phyloP scores from a whole-genome alignment of 148 eudicot species.

The Rhododendron ferrugineum region DNA sequence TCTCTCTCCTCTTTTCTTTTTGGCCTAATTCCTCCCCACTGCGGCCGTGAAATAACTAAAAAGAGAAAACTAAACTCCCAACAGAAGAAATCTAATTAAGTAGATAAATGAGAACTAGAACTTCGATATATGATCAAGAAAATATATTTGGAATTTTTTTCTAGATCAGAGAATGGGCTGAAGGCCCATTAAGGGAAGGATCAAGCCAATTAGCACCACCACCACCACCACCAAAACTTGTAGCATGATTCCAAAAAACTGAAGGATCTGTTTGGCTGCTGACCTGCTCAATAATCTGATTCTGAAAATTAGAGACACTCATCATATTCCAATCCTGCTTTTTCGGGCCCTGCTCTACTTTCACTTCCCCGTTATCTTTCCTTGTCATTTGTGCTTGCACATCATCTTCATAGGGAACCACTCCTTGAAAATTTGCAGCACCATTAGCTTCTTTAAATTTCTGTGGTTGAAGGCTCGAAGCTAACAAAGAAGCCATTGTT shows the following conservation, averaged over 20 bases:
- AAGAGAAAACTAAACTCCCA: background rate
- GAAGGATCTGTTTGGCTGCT: slow-evolving; percentile 38
- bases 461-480: slow-evolving; percentile 32
- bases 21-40: background rate
- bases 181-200: slow-evolving; percentile 54
- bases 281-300: slow-evolving; percentile 25
- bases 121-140: background rate
- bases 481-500: slow-evolving; percentile 35
- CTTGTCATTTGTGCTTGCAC: slow-evolving; percentile 22
- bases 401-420: slow-evolving; percentile 25
- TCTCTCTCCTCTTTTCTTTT: background rate
- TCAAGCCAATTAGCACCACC: slow-evolving; percentile 46
- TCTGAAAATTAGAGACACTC: slow-evolving; percentile 7
- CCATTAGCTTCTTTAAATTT: slow-evolving; percentile 4
- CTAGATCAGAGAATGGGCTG: slow-evolving; percentile 67
- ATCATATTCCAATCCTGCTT: slow-evolving; percentile 20
- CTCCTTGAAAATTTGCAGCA: slow-evolving; percentile 19
- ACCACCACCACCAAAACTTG: slow-evolving; percentile 14
- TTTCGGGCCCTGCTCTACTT: slow-evolving; percentile 37
- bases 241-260: slow-evolving; percentile 38
- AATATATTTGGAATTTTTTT: background rate
- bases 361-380: slow-evolving; percentile 23
- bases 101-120: background rate
- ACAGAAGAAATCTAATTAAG: background rate
- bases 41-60: background rate